Evolutionary conservation across 208 protist species (phyloP).

Genomic region (Acanthamoeba triangularis): DNA sequence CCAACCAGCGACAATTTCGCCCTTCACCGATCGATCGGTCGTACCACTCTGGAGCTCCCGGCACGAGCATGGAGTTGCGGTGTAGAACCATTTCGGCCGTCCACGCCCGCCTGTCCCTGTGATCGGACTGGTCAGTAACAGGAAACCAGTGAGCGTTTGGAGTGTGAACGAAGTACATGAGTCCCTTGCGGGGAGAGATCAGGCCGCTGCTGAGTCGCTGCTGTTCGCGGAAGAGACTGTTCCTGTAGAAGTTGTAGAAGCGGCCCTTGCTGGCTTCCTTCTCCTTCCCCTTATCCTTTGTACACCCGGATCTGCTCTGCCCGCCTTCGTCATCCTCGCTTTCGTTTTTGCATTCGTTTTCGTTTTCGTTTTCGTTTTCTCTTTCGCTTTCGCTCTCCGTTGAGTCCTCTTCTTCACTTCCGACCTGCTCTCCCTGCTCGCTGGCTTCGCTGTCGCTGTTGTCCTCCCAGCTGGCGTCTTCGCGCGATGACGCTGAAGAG

Average conservation of each 20-base stretch:
- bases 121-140: not conserved
- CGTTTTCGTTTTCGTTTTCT: not conserved
- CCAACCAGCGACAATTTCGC: too few relatives aligned
- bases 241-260: conserved; percentile 4
- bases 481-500: not conserved
- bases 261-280: not conserved
- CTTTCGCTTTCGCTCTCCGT: not conserved
- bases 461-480: not conserved
- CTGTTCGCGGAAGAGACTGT: conserved; percentile 10
- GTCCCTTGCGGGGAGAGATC: not conserved
- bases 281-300: not conserved
- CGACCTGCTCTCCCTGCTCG: not conserved
- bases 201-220: conserved; percentile 19
- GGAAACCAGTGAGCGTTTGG: not conserved
- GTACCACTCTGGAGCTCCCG: not conserved
- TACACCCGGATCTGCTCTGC: not conserved
- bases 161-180: not conserved
- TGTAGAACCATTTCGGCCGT: not conserved
- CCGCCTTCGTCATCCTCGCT: not conserved
- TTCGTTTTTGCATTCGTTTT: not conserved
- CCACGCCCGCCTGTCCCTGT: not conserved
- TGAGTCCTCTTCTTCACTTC: not conserved
- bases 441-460: not conserved
- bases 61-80: not conserved
- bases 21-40: not conserved